A percentile compares a stretch with the other conserved stretches of the same genome.
Evolutionary conservation across 345 rosid genomes (phyloP).

Genomic region (Litchi chinensis): DNA sequence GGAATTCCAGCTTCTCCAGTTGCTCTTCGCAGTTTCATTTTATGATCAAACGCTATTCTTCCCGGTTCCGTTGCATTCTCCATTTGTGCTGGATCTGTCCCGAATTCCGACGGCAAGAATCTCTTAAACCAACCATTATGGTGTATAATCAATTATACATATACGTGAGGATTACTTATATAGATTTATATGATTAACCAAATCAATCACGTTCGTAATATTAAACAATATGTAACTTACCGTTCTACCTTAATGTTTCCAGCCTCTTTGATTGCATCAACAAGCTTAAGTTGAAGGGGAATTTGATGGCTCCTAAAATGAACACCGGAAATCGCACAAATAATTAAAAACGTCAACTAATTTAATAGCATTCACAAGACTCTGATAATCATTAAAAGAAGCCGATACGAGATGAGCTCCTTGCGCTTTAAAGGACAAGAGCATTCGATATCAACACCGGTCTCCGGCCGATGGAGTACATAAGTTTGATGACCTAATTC

Average conservation of each 20-base stretch:
- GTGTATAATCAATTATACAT: no score
- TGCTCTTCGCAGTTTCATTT: slow-evolving; percentile 70
- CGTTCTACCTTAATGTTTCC: slow-evolving; percentile 58
- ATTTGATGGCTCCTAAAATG: slow-evolving; percentile 54
- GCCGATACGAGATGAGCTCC: slow-evolving; percentile 53
- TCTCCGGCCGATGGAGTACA: slow-evolving; percentile 59
- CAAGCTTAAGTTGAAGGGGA: slow-evolving; percentile 56
- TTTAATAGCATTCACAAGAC: slow-evolving; percentile 52
- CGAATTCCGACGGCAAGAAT: slow-evolving; percentile 85
- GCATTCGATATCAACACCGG: slow-evolving; percentile 59
- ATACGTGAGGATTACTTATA: no score
- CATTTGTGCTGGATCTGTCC: slow-evolving; percentile 82
- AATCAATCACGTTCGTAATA: no score
- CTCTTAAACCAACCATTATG: slow-evolving; percentile 37
- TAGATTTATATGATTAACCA: no score
- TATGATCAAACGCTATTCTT: slow-evolving; percentile 69
- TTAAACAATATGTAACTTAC: not conserved
- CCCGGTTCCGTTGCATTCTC: slow-evolving; percentile 73
- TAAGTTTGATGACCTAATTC: slow-evolving; percentile 64
- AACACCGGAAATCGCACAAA: slow-evolving; percentile 64
- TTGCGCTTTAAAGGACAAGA: slow-evolving; percentile 47
- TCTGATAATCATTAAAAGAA: slow-evolving; percentile 44
- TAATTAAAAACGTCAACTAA: slow-evolving; percentile 57
- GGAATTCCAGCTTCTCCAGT: slow-evolving; percentile 77
- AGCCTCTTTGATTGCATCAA: slow-evolving; percentile 63